These are phyloP conservation scores for Tricholoma terreum DNA, from an alignment of 768 basidiomycete genomes.

Conservation along the genomic window DNA sequence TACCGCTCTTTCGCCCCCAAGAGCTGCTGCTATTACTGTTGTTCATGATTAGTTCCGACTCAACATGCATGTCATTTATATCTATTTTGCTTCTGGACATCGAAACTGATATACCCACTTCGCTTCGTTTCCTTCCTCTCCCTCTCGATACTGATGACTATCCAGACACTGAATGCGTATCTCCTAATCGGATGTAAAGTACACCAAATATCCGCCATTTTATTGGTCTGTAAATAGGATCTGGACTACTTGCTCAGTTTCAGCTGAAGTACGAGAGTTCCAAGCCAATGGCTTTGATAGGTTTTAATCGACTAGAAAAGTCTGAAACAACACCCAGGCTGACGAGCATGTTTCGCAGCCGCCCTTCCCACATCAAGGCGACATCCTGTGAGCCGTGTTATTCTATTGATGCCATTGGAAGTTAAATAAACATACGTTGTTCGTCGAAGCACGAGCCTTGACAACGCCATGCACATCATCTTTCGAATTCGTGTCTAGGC, in stretches of 20 bases:
- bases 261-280: slow-evolving; percentile 93
- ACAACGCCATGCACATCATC: slow-evolving; percentile 73
- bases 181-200: slow-evolving; percentile 17
- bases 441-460: slow-evolving; percentile 87
- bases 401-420: neutral
- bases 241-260: slow-evolving; percentile 11
- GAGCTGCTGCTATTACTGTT: slow-evolving; percentile 18
- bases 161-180: neutral
- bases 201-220: slow-evolving; percentile 2
- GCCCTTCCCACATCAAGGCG: slow-evolving; percentile 91
- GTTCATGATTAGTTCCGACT: slow-evolving; percentile 21
- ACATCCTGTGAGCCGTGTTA: slow-evolving; percentile 55
- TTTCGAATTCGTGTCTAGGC: slow-evolving; percentile 14
- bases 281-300: slow-evolving; percentile 86
- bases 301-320: slow-evolving; percentile 77
- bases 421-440: slow-evolving; percentile 55
- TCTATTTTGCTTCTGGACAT: neutral
- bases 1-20: slow-evolving; percentile 21
- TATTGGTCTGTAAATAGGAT: neutral
- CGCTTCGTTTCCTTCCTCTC: neutral
- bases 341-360: slow-evolving; percentile 84
- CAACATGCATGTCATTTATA: neutral
- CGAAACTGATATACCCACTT: slow-evolving; percentile 1
- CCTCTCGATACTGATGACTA: slow-evolving; percentile 2
- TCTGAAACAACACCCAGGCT: slow-evolving; percentile 92